Percentiles rank a stretch among this genome's conserved stretches.
phyloP scores from a whole-genome alignment of 768 basidiomycete species.

The Termitomyces sp. region DNA sequence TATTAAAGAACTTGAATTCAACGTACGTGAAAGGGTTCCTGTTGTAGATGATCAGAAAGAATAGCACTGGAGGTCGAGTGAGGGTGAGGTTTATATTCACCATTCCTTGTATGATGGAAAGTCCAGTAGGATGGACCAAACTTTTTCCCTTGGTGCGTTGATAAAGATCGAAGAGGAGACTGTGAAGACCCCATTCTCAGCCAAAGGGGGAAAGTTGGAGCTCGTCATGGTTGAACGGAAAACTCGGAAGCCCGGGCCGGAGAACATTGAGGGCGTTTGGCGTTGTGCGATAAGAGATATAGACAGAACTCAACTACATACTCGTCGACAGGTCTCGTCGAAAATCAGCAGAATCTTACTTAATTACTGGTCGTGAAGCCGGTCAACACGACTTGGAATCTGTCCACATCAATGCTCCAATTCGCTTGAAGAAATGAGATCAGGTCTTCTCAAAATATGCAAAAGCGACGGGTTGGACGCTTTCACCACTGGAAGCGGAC shows the following conservation, averaged over 20 bases:
- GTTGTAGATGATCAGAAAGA: not conserved
- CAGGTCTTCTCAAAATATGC: conserved; percentile 76
- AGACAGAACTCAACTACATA: too few relatives aligned
- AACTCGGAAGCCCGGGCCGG: not conserved
- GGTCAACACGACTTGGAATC: conserved; percentile 85
- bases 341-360: conserved; percentile 60
- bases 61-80: not conserved
- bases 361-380: conserved; percentile 80
- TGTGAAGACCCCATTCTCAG: conserved; percentile 39
- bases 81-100: conserved; percentile 28
- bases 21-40: conserved; percentile 70
- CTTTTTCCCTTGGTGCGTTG: conserved; percentile 53
- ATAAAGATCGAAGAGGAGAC: conserved; percentile 44
- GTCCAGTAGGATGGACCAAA: conserved; percentile 58
- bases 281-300: too few relatives aligned
- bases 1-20: not conserved
- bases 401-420: conserved; percentile 71
- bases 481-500: conserved; percentile 58
- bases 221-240: not conserved
- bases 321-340: too few relatives aligned
- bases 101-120: conserved; percentile 60
- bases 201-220: conserved; percentile 30
- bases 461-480: conserved; percentile 71
- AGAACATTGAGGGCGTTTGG: not conserved
- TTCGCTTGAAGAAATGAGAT: conserved; percentile 61